A percentile compares a stretch with the other conserved stretches of the same genome.
Evolutionary conservation across 1,284 basidiomycete genomes (phyloP).

Genomic region (Chalciporus sp.): DNA sequence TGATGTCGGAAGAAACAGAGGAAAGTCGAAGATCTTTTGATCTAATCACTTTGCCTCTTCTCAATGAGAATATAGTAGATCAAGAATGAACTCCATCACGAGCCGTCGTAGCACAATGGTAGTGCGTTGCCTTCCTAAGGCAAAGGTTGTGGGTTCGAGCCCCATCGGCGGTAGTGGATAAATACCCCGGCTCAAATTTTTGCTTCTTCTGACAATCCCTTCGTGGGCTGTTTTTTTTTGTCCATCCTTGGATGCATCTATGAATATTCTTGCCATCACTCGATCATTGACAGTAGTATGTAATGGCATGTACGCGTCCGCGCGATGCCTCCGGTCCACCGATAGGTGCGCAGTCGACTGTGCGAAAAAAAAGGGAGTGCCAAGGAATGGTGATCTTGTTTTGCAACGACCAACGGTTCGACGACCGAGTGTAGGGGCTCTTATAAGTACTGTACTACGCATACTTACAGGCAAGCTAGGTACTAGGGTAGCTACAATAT

Average conservation of each 20-base stretch:
- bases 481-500: too few relatives aligned
- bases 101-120: conserved; percentile 44
- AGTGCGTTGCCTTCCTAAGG: conserved; percentile 44
- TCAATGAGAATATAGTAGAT: neutral
- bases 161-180: conserved; percentile 40
- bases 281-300: too few relatives aligned
- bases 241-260: neutral
- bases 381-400: too few relatives aligned
- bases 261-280: too few relatives aligned
- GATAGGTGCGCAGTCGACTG: too few relatives aligned
- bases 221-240: neutral
- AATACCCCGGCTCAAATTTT: conserved; percentile 28
- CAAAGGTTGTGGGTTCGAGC: conserved; percentile 43
- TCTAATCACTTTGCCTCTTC: neutral
- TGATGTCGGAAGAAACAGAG: conserved; percentile 24
- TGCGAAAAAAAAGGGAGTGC: too few relatives aligned
- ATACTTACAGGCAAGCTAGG: too few relatives aligned
- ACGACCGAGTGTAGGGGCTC: too few relatives aligned
- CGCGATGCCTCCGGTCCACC: too few relatives aligned
- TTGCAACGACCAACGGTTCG: too few relatives aligned
- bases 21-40: neutral
- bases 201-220: neutral
- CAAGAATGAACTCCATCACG: neutral
- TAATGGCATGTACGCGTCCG: too few relatives aligned
- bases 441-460: too few relatives aligned